Percentiles rank a stretch among this genome's conserved stretches.
These are phyloP conservation scores for Adansonia grandidieri DNA, from an alignment of 441 rosid species.

Conservation along the genomic window DNA sequence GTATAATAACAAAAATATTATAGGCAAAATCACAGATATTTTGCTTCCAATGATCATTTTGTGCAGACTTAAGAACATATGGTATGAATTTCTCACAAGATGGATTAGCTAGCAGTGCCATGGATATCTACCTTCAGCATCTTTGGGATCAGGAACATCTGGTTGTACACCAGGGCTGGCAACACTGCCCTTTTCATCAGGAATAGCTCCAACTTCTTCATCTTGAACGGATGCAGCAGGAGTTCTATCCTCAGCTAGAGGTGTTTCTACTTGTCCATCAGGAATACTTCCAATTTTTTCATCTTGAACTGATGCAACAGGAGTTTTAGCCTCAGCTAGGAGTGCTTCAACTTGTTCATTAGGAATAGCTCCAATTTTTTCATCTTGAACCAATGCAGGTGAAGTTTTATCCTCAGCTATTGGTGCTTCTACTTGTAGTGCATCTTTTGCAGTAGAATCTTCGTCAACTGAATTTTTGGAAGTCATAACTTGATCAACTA, in stretches of 20 bases:
- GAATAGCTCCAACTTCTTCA: conserved; percentile 13
- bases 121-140: conserved; percentile 45
- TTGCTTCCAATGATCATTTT: conserved; percentile 2
- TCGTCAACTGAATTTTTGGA: conserved; percentile 38
- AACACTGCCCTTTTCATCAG: conserved; percentile 36
- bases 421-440: conserved; percentile 37
- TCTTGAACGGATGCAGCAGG: conserved; percentile 34
- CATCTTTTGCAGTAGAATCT: conserved; percentile 35
- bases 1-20: not conserved
- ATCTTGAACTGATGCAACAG: conserved; percentile 34
- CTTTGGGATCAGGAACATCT: conserved; percentile 41
- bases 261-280: conserved; percentile 44
- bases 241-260: conserved; percentile 36
- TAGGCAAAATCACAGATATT: not conserved
- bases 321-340: conserved; percentile 37
- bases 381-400: conserved; percentile 32
- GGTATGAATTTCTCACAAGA: not conserved
- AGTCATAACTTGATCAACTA: conserved; percentile 41
- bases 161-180: conserved; percentile 39
- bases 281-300: conserved; percentile 38
- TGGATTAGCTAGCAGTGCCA: not conserved
- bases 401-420: conserved; percentile 36
- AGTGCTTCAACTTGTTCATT: conserved; percentile 38
- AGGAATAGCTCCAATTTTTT: conserved; percentile 21
- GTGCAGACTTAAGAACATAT: not conserved